phyloP scores from a whole-genome alignment of 768 basidiomycete species.

The Leccinum disarticulatum region DNA sequence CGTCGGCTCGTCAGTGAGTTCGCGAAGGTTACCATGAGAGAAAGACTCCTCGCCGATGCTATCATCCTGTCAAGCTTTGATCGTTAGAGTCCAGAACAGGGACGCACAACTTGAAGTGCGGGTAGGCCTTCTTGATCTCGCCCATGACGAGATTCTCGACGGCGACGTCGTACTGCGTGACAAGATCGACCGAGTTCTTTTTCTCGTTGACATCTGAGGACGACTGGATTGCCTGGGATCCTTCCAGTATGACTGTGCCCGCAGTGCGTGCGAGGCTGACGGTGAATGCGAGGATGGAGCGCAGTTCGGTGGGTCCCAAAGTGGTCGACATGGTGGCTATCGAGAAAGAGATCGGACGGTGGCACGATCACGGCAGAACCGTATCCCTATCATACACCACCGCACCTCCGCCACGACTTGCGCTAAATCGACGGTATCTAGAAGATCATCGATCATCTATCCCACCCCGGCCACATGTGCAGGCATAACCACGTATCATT shows the following conservation, averaged over 20 bases:
- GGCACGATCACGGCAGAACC: neutral
- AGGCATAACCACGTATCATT: too few species aligned
- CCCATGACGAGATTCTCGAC: slow-evolving; percentile 84
- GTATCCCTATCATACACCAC: neutral
- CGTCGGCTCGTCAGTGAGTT: slow-evolving; percentile 84
- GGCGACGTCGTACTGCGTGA: slow-evolving; percentile 91
- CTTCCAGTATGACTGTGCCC: slow-evolving; percentile 73
- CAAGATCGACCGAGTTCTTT: slow-evolving; percentile 92
- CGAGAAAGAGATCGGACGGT: neutral
- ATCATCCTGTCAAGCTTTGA: neutral
- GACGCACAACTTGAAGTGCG: slow-evolving; percentile 79
- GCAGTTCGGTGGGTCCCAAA: slow-evolving; percentile 46
- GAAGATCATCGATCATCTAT: neutral
- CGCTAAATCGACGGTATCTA: slow-evolving; percentile 6
- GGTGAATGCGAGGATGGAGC: slow-evolving; percentile 66
- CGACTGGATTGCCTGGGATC: slow-evolving; percentile 69
- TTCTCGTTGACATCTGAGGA: slow-evolving; percentile 70
- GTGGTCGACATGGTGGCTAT: slow-evolving; percentile 30
- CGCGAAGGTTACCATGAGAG: slow-evolving; percentile 64
- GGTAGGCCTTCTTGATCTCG: slow-evolving; percentile 65
- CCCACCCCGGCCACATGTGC: too few species aligned
- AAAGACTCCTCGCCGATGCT: slow-evolving; percentile 97
- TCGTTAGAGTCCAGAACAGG: neutral
- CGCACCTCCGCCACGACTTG: neutral
- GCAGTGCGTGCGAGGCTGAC: slow-evolving; percentile 70